Evolutionary conservation across 2,329 filamentous ascomycete genomes (phyloP).

Genomic region (Pseudocercospora musae): DNA sequence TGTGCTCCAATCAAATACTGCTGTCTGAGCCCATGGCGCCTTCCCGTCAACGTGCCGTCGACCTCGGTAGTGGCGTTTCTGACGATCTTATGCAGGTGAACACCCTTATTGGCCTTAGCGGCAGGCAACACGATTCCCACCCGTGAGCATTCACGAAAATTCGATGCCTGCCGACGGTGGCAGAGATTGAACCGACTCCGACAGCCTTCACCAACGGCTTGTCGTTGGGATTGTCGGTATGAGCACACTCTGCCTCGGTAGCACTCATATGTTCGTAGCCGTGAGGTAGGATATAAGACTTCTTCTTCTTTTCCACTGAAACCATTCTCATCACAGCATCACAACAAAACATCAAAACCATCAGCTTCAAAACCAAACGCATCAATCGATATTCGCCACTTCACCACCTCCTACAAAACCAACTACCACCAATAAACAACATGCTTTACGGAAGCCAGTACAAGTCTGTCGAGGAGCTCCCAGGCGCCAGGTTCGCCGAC

Average conservation of each 20-base stretch:
- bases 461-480: constrained; percentile 7
- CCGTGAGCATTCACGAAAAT: constrained; percentile 2
- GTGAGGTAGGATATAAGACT: background rate
- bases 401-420: background rate
- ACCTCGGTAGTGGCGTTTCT: constrained; percentile 4
- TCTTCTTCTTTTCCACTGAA: background rate
- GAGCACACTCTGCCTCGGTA: background rate
- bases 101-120: background rate
- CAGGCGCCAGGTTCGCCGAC: constrained; percentile 7
- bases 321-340: background rate
- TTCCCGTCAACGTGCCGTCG: background rate
- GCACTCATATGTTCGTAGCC: background rate
- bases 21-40: background rate
- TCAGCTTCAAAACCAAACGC: background rate
- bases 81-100: constrained; percentile 5
- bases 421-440: background rate
- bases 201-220: background rate
- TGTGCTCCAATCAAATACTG: background rate
- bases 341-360: background rate
- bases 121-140: constrained; percentile 3
- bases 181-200: background rate
- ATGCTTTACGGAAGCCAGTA: background rate
- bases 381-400: background rate
- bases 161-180: background rate
- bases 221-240: constrained; percentile 1